Evolutionary conservation across 805 yeast genomes (phyloP).

Genomic region (Pichia thaimueangensis): DNA sequence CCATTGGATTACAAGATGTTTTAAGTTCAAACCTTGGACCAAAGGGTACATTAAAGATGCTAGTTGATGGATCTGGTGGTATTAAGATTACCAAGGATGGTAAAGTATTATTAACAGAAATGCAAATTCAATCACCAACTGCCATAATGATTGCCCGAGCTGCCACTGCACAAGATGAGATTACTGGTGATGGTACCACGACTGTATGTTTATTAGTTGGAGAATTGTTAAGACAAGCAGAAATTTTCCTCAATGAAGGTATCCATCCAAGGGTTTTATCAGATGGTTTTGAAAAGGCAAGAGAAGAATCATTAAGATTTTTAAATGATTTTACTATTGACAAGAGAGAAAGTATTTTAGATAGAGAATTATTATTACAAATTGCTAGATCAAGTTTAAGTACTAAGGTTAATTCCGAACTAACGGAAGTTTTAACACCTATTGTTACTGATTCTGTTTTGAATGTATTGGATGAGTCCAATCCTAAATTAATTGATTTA

Average conservation of each 20-base stretch:
- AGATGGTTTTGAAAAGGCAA: conserved; percentile 91
- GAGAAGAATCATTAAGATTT: conserved; percentile 64
- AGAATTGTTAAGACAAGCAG: conserved; percentile 89
- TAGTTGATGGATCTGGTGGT: conserved; percentile 94
- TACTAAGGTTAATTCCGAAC: conserved; percentile 75
- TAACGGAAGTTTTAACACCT: conserved; percentile 80
- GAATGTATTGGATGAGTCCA: conserved; percentile 50
- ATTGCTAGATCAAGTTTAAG: conserved; percentile 86
- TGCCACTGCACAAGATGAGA: conserved; percentile 97
- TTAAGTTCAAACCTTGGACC: conserved; percentile 92
- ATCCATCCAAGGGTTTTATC: conserved; percentile 91
- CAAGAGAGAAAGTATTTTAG: conserved; percentile 34
- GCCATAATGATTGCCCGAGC: conserved; percentile 93
- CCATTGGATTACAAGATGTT: conserved; percentile 93
- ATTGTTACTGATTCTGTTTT: conserved; percentile 95
- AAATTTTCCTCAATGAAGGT: conserved; percentile 86
- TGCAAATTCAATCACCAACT: conserved; percentile 93
- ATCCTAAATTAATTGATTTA: conserved; percentile 52
- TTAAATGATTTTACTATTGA: conserved; percentile 59
- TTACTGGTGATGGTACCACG: conserved; percentile 99
- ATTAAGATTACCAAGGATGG: conserved; percentile 97
- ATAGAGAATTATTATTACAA: conserved; percentile 83
- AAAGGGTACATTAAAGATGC: conserved; percentile 91
- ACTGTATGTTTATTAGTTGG: conserved; percentile 93
- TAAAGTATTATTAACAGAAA: conserved; percentile 83